Base-by-base conservation (phyloP, 2,329 filamentous ascomycete genomes). In the Hawksworthiomyces lignivorus region DNA sequence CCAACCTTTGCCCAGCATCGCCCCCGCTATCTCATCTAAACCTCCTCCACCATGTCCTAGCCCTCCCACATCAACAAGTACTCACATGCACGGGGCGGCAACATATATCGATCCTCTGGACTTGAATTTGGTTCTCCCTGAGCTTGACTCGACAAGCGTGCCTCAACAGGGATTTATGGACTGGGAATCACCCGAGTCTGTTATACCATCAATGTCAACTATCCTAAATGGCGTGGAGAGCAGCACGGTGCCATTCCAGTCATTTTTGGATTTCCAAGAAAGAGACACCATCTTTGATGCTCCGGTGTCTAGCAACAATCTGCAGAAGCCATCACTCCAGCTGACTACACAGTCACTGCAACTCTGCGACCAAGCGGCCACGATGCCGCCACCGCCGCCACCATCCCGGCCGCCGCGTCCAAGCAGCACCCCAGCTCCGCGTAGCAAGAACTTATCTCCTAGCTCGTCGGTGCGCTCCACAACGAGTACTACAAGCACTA, bases 391-490 rank as follows among this genome's bases (percentile, higher is more conserved):
- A 14, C 21, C 37, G 28, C 34, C 34, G 27, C 41, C 38, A 11
- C n/a, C 31, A 2, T 22, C 45, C 4, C 43, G 43, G 4, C 46
- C 52, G 42, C 43, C 57, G 50, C 52, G 56, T 18, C 54, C 53
- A 0, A 48, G 39, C 1, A 45, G 44, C 4, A 40, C 50, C 0
- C 37, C 47, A 18, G 44, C 49, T 5, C 43, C 56, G 4, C 59
- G 65, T 19, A 67, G 62, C 53, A 70, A 65, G 50, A 55, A 59
- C 30, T 57, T 72, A 21, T 67, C 64, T 4, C 69, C 67, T 1
- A 72, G 67, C 52, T 66, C 64, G 6, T 72, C 69, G 8, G 64
- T 72, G 24, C 60, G 69, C 36, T 72, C 69, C 7, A 71, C 61
- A 6, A 57, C 62, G 10, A 69, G 64, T 51, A 61, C 60, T 8